Evolutionary conservation across 2,329 filamentous ascomycete genomes (phyloP).

Genomic region (Cercospora canescens): DNA sequence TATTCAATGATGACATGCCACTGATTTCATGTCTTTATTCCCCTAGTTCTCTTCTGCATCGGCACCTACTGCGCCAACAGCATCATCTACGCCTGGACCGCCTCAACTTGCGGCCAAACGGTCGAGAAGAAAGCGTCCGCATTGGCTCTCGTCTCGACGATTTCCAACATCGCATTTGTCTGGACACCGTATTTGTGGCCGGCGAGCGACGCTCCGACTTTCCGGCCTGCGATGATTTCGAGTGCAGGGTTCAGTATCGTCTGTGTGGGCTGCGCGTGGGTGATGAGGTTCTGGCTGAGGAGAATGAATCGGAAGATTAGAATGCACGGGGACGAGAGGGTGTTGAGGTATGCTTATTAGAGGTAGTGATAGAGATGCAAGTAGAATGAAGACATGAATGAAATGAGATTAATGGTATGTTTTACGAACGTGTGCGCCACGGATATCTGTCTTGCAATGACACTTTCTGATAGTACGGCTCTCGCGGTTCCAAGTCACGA

Average conservation of each 20-base stretch:
- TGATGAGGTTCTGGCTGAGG: not conserved
- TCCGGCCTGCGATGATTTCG: not conserved
- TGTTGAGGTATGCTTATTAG: conserved; percentile 1
- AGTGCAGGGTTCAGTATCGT: not conserved
- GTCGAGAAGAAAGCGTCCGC: conserved; percentile 7
- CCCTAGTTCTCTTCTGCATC: conserved; percentile 4
- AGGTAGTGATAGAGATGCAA: not conserved
- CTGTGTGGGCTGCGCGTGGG: not conserved
- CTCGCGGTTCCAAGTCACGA: too few species aligned
- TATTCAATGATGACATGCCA: too few species aligned
- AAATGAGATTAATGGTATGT: not conserved
- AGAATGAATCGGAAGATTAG: not conserved
- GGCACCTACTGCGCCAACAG: conserved; percentile 3
- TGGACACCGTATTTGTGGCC: not conserved
- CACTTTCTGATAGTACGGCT: too few species aligned
- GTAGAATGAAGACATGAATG: not conserved
- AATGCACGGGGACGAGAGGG: not conserved
- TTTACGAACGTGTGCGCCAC: too few species aligned
- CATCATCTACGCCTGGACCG: conserved; percentile 1
- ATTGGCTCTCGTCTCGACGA: conserved; percentile 6
- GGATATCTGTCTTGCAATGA: too few species aligned
- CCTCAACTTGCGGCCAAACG: not conserved
- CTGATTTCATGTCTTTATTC: too few species aligned
- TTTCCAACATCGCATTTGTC: conserved; percentile 5
- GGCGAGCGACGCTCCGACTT: not conserved